Evolutionary conservation across 352 stramenopile genomes (phyloP).

Genomic region (Phytophthora podocarpi): DNA sequence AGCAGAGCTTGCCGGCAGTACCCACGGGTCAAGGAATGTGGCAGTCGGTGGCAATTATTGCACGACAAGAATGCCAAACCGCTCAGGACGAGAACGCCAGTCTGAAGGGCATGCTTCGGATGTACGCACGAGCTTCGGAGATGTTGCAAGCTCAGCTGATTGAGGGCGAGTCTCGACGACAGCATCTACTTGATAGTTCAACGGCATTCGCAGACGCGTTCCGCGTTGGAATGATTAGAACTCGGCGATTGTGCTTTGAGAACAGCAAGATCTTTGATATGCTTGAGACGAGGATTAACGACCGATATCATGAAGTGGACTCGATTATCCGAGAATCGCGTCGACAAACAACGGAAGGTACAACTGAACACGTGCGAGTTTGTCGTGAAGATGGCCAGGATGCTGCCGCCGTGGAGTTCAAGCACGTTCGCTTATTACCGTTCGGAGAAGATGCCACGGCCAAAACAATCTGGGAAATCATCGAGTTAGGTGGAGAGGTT

Average conservation of each 20-base stretch:
- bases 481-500: conserved; percentile 8
- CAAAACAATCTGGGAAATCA: conserved; percentile 17
- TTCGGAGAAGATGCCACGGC: conserved; percentile 13
- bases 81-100: conserved; percentile 8
- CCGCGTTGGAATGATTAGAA: conserved; percentile 9
- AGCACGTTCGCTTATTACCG: conserved; percentile 9
- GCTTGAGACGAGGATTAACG: conserved; percentile 15
- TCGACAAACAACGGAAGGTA: not conserved
- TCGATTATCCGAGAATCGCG: conserved; percentile 9
- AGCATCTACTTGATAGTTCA: not conserved
- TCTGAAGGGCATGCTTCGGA: conserved; percentile 11
- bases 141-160: conserved; percentile 7
- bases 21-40: conserved; percentile 11
- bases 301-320: conserved; percentile 17
- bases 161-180: not conserved
- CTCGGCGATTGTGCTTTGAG: not conserved
- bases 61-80: conserved; percentile 6
- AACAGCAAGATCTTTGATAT: conserved; percentile 8
- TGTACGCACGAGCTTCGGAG: not conserved
- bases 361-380: conserved; percentile 10
- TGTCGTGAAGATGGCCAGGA: conserved; percentile 10
- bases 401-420: conserved; percentile 18
- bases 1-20: not conserved
- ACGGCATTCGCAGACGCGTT: not conserved
- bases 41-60: conserved; percentile 19